Conservation (phyloP, 2,329 filamentous ascomycete genomes). For the Emmonsia crescens region DNA sequence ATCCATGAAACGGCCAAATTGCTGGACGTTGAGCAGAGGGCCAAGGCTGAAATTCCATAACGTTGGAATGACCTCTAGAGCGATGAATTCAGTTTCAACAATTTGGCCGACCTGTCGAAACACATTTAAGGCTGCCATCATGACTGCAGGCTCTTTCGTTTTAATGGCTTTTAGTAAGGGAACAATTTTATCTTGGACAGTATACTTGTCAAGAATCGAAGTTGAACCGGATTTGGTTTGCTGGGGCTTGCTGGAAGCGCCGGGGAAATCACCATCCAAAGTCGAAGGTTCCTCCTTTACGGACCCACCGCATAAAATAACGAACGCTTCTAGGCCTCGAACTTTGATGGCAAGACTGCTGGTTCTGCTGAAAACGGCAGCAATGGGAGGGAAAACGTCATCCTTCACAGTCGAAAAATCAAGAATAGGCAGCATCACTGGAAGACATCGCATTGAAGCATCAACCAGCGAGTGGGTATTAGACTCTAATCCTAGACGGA, state of each 20-base stretch:
- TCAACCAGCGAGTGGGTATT: slow-evolving; percentile 83
- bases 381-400: slow-evolving; percentile 87
- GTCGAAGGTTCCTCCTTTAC: slow-evolving; percentile 34
- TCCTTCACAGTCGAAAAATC: slow-evolving; percentile 97
- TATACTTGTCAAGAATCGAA: slow-evolving; percentile 89
- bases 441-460: slow-evolving; percentile 66
- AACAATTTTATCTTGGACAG: slow-evolving; percentile 94
- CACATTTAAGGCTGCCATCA: slow-evolving; percentile 83
- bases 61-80: slow-evolving; percentile 78
- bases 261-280: slow-evolving; percentile 61
- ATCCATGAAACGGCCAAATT: slow-evolving; percentile 83
- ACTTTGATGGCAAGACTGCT: slow-evolving; percentile 93
- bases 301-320: slow-evolving; percentile 74
- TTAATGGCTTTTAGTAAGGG: slow-evolving; percentile 87
- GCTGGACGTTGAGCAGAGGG: slow-evolving; percentile 72
- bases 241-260: slow-evolving; percentile 42
- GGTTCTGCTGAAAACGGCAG: slow-evolving; percentile 81
- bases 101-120: slow-evolving; percentile 70
- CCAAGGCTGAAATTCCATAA: slow-evolving; percentile 89
- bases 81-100: slow-evolving; percentile 82
- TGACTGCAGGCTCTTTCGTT: slow-evolving; percentile 94
- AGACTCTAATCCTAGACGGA: slow-evolving; percentile 74
- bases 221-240: slow-evolving; percentile 45
- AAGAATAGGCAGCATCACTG: slow-evolving; percentile 70
- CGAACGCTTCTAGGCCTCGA: slow-evolving; percentile 78